These are phyloP conservation scores for Blepharisma japonicum DNA, from an alignment of 73 alveolate genomes.

Conservation along the genomic window DNA sequence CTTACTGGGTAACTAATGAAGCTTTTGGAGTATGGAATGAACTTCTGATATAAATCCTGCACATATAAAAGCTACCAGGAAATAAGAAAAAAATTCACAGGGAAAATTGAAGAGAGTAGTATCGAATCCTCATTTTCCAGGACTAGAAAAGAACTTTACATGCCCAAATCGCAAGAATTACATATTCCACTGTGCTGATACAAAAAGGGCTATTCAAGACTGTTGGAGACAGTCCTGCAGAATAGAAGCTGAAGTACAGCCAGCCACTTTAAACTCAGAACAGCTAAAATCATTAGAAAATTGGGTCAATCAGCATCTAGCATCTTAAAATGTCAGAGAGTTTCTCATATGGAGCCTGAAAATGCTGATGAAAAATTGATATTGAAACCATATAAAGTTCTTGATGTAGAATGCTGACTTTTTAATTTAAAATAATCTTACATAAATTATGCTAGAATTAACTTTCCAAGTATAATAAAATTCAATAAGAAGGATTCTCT, in stretches of 20 bases:
- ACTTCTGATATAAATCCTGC: constrained; percentile 90
- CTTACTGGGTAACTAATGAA: constrained; percentile 87
- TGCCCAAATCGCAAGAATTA: constrained; percentile 87
- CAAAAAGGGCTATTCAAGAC: constrained; percentile 80
- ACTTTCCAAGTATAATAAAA: too few relatives aligned
- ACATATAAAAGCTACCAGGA: constrained; percentile 74
- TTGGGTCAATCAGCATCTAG: constrained; percentile 85
- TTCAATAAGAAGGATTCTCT: too few relatives aligned
- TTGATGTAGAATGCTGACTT: too few relatives aligned
- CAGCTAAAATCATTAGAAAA: constrained; percentile 66
- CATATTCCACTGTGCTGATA: constrained; percentile 74
- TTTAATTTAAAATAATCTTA: too few relatives aligned
- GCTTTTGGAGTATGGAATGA: constrained; percentile 89
- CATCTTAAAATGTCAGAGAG: constrained; percentile 74
- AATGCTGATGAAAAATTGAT: constrained; percentile 41
- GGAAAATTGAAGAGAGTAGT: constrained; percentile 79
- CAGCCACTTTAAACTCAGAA: constrained; percentile 57
- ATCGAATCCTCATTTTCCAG: constrained; percentile 94
- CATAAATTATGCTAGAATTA: too few relatives aligned
- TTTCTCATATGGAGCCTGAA: constrained; percentile 67
- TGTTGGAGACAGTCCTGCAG: constrained; percentile 73
- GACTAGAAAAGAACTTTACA: constrained; percentile 90
- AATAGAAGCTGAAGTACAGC: constrained; percentile 70
- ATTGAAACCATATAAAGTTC: too few relatives aligned
- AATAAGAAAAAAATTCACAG: constrained; percentile 89